Percentiles rank a stretch among this genome's conserved stretches.
These are phyloP conservation scores for Azolla pinnata DNA, from an alignment of 75 land plant genomes.

Conservation along the genomic window DNA sequence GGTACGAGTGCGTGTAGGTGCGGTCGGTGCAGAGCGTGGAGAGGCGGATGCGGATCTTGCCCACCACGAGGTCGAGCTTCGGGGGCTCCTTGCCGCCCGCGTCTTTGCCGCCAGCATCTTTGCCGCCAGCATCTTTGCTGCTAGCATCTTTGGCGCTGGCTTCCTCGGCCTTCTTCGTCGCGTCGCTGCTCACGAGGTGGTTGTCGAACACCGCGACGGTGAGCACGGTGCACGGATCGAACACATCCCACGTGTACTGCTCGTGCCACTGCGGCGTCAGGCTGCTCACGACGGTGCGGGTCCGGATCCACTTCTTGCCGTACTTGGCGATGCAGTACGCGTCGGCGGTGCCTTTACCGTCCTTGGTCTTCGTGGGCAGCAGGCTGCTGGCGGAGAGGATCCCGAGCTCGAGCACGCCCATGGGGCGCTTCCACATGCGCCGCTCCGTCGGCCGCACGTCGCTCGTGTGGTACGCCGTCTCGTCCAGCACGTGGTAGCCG, in stretches of 20 bases:
- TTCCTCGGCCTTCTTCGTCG: conserved; percentile 5
- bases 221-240: conserved; percentile 12
- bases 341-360: conserved; percentile 11
- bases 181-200: conserved; percentile 30
- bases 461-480: conserved; percentile 47
- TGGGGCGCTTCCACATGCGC: conserved; percentile 52
- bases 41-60: conserved; percentile 58
- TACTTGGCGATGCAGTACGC: conserved; percentile 16
- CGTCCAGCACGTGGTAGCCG: conserved; percentile 76
- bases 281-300: conserved; percentile 8
- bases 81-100: neutral
- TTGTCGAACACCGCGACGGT: conserved; percentile 52
- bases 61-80: conserved; percentile 19
- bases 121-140: neutral
- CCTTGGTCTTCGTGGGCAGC: conserved; percentile 38
- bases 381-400: conserved; percentile 44
- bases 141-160: neutral
- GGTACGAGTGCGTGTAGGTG: conserved; percentile 57
- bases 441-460: conserved; percentile 53
- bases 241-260: conserved; percentile 14
- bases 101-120: neutral
- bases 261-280: conserved; percentile 9
- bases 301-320: conserved; percentile 12
- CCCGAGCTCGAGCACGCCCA: conserved; percentile 59
- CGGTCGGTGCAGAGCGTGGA: conserved; percentile 52